Evolutionary conservation across 2,329 filamentous ascomycete species (phyloP).

Genomic region (Calonectria hongkongensis): DNA sequence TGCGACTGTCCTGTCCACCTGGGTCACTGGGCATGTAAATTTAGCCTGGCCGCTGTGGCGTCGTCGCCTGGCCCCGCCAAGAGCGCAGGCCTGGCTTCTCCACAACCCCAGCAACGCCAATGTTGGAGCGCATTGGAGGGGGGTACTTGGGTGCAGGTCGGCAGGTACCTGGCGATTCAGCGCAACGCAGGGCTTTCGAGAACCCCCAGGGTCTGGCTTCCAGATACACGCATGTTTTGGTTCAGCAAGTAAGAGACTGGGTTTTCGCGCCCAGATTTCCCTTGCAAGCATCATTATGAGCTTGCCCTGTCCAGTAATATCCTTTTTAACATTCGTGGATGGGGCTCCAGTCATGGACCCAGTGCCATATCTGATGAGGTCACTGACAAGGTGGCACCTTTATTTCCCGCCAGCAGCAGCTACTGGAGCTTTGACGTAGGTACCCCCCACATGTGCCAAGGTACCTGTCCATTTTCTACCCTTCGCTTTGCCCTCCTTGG

Average conservation of each 20-base stretch:
- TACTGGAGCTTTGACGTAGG: slow-evolving; percentile 24
- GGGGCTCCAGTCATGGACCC: slow-evolving; percentile 1
- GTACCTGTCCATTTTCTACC: slow-evolving; percentile 12
- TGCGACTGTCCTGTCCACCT: neutral
- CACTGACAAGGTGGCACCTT: slow-evolving; percentile 30
- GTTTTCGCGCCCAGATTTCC: neutral
- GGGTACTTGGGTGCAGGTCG: slow-evolving; percentile 10
- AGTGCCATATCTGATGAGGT: slow-evolving; percentile 21
- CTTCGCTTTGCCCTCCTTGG: neutral
- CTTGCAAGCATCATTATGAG: neutral
- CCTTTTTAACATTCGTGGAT: slow-evolving; percentile 26
- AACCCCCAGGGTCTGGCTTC: no score
- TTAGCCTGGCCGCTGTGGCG: slow-evolving; percentile 37
- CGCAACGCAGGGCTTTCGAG: neutral
- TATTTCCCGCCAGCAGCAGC: slow-evolving; percentile 20
- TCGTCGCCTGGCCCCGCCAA: slow-evolving; percentile 37
- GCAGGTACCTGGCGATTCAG: neutral
- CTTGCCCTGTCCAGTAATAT: slow-evolving; percentile 19
- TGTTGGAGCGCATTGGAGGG: slow-evolving; percentile 6
- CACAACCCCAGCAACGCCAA: slow-evolving; percentile 39
- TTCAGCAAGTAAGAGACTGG: no score
- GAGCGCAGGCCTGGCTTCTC: slow-evolving; percentile 33
- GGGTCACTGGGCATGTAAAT: slow-evolving; percentile 10
- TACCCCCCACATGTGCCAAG: slow-evolving; percentile 14
- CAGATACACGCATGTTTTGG: neutral